Evolutionary conservation across 1,284 basidiomycete genomes (phyloP).

Genomic region (Heterobasidion parviporum): DNA sequence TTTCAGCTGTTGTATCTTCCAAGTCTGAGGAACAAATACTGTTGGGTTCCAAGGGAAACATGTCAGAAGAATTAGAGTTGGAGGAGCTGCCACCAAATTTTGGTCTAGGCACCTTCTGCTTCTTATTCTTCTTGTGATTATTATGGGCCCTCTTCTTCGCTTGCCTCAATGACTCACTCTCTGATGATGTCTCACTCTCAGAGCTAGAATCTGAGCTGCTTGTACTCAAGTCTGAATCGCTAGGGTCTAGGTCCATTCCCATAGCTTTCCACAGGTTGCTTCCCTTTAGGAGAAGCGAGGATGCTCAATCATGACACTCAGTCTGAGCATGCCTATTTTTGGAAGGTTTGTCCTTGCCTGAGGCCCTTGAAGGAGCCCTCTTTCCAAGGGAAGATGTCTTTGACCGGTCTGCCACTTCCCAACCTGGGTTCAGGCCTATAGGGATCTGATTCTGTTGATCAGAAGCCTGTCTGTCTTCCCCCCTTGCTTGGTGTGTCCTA

Average conservation of each 20-base stretch:
- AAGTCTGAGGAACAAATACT: background rate
- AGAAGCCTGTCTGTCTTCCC: too few relatives aligned
- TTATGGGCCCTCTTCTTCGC: background rate
- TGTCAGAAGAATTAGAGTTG: background rate
- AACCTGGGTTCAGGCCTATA: too few relatives aligned
- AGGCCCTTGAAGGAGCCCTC: too few relatives aligned
- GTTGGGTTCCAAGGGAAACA: background rate
- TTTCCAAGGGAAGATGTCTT: too few relatives aligned
- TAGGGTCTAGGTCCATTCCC: background rate
- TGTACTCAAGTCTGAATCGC: background rate
- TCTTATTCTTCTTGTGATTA: background rate
- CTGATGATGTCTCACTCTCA: background rate
- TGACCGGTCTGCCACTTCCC: too few relatives aligned
- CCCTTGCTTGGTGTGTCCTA: too few relatives aligned
- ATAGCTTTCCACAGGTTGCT: too few relatives aligned
- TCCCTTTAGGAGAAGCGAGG: too few relatives aligned
- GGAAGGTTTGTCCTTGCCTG: too few relatives aligned
- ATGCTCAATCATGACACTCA: too few relatives aligned
- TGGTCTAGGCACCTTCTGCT: background rate
- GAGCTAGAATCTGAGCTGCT: background rate
- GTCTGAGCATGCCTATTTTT: too few relatives aligned
- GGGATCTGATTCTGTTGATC: too few relatives aligned
- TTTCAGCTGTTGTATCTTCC: background rate
- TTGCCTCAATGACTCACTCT: background rate
- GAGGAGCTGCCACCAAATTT: background rate